These are phyloP conservation scores for Gossypium gossypioides DNA, from an alignment of 441 rosid genomes.

Conservation along the genomic window DNA sequence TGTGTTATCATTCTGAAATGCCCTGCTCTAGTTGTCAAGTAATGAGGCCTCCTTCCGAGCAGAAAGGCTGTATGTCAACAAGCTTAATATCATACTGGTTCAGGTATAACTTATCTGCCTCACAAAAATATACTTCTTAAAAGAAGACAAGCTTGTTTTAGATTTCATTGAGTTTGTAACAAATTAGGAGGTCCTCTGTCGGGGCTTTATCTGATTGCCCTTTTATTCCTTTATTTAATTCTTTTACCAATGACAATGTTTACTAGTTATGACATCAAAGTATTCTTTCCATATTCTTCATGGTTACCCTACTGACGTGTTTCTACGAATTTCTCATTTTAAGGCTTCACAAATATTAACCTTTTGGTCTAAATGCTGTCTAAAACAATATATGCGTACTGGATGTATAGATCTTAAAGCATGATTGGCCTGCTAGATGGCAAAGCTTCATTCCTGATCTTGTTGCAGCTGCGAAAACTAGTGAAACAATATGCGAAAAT, in stretches of 20 bases:
- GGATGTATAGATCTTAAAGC: slow-evolving; percentile 73
- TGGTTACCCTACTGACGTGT: background rate
- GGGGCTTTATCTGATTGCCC: background rate
- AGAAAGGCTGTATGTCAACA: slow-evolving; percentile 91
- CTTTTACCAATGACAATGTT: background rate
- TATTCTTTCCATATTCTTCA: background rate
- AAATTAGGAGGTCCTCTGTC: background rate
- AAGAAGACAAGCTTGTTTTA: background rate
- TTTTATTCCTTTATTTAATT: background rate
- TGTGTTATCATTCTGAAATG: background rate
- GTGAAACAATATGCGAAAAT: slow-evolving; percentile 98
- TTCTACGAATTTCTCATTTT: background rate
- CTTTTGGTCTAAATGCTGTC: background rate
- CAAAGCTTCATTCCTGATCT: slow-evolving; percentile 95
- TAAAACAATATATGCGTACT: background rate
- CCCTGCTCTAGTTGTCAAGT: slow-evolving; percentile 61
- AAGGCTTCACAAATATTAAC: background rate
- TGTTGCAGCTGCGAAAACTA: slow-evolving; percentile 97
- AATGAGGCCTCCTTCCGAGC: slow-evolving; percentile 72
- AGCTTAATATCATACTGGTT: slow-evolving; percentile 84
- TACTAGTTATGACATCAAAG: background rate
- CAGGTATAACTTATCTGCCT: slow-evolving; percentile 48
- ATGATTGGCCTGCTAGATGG: slow-evolving; percentile 99
- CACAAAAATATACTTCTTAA: background rate
- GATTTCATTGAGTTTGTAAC: background rate